Percentiles rank a stretch among this genome's conserved stretches.
phyloP scores from a whole-genome alignment of 495 filamentous ascomycete genomes.

The Copromyces sp. region DNA sequence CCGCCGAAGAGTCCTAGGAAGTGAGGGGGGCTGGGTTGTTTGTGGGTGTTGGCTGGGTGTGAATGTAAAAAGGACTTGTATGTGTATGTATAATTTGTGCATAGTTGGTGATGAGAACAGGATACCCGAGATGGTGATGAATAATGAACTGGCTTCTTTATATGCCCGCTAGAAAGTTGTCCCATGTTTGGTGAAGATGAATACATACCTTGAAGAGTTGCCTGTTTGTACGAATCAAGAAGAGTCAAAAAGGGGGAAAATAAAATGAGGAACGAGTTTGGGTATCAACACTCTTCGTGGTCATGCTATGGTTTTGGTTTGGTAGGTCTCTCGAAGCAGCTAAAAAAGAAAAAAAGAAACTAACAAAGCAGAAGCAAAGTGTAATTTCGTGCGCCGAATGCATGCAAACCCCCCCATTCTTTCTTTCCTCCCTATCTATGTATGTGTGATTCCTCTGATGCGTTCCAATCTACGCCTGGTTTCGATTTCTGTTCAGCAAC shows the following conservation, averaged over 20 bases:
- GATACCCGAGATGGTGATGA: background rate
- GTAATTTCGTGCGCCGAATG: background rate
- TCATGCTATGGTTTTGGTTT: background rate
- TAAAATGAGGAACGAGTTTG: background rate
- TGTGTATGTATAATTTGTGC: background rate
- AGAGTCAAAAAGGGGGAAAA: constrained; percentile 8
- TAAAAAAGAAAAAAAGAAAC: background rate
- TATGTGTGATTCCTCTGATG: background rate
- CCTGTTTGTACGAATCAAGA: constrained; percentile 2
- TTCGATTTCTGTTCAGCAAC: background rate
- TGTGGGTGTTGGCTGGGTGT: too few species aligned
- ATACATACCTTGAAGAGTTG: background rate
- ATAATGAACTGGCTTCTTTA: background rate
- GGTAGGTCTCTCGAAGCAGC: background rate
- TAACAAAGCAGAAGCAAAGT: background rate
- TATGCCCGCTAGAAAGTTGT: background rate
- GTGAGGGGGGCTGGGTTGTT: background rate
- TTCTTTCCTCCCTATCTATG: background rate
- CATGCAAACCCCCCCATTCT: background rate
- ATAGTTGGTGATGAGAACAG: background rate
- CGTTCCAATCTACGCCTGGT: background rate
- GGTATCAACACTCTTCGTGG: background rate
- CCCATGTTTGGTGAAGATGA: background rate
- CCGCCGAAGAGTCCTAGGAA: background rate
- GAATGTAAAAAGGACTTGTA: background rate